A percentile compares a stretch with the other conserved stretches of the same genome.
Evolutionary conservation across 768 basidiomycete species (phyloP).

Genomic region (Boletus tomentosulus): DNA sequence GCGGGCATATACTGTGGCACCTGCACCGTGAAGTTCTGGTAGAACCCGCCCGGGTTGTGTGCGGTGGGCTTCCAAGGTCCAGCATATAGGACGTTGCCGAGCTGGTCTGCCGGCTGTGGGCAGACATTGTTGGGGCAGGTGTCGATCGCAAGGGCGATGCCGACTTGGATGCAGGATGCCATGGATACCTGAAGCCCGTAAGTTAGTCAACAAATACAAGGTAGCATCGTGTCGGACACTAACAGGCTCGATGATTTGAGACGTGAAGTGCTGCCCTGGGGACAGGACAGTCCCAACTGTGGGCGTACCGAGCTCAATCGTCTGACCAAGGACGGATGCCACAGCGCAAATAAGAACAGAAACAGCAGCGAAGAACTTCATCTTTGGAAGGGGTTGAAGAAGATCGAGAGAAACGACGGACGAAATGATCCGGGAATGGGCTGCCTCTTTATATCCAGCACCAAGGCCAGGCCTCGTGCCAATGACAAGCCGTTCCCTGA

Average conservation of each 20-base stretch:
- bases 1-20: not conserved
- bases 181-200: conserved; percentile 14
- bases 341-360: conserved; percentile 6
- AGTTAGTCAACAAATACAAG: not conserved
- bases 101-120: conserved; percentile 9
- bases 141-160: conserved; percentile 18
- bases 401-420: not conserved
- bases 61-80: conserved; percentile 25
- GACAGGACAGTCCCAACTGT: conserved; percentile 14
- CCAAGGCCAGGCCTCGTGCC: not conserved
- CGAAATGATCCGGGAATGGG: not conserved
- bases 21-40: conserved; percentile 29
- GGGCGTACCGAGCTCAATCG: conserved; percentile 25
- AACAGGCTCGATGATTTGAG: conserved; percentile 22
- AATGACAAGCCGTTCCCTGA: not conserved
- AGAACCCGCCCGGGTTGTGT: conserved; percentile 17
- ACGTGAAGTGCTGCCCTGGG: conserved; percentile 16
- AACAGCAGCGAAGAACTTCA: conserved; percentile 15
- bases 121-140: conserved; percentile 15
- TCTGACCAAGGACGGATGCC: conserved; percentile 21
- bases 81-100: conserved; percentile 27
- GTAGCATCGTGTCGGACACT: not conserved
- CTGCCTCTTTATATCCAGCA: not conserved
- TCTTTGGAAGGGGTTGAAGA: not conserved
- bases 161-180: conserved; percentile 13